Conservation (phyloP, 1,284 basidiomycete species). For the Abortiporus biennis region DNA sequence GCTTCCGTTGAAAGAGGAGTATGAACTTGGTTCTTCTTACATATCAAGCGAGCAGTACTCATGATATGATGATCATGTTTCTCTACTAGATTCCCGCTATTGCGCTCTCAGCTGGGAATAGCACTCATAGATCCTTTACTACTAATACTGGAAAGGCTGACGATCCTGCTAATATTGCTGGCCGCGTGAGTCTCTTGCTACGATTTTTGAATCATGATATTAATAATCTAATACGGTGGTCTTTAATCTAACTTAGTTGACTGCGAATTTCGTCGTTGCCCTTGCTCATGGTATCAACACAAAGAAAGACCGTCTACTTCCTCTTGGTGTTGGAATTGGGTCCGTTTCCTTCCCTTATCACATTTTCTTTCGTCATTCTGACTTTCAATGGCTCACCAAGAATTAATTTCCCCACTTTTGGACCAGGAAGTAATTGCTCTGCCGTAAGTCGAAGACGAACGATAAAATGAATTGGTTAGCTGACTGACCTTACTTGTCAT, state of each 20-base stretch:
- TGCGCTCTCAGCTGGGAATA: constrained; percentile 23
- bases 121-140: constrained; percentile 23
- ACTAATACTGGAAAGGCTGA: constrained; percentile 17
- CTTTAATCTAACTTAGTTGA: constrained; percentile 10
- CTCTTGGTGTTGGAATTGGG: constrained; percentile 21
- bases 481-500: neutral
- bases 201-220: neutral
- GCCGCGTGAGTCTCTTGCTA: constrained; percentile 8
- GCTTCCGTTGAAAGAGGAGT: constrained; percentile 22
- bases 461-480: neutral
- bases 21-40: constrained; percentile 4
- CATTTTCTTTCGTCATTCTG: neutral
- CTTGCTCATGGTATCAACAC: constrained; percentile 17
- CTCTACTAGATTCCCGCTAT: constrained; percentile 19
- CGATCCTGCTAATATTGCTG: constrained; percentile 23
- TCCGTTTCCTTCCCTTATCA: constrained; percentile 6
- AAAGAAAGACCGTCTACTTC: constrained; percentile 17
- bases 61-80: neutral
- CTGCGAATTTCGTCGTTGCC: constrained; percentile 18
- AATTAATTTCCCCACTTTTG: constrained; percentile 21
- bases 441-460: constrained; percentile 10
- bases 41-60: neutral
- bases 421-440: constrained; percentile 18
- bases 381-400: constrained; percentile 5
- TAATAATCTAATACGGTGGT: neutral